Percentiles rank a stretch among this genome's conserved stretches.
Conservation (phyloP, 2,329 filamentous ascomycete species). For the Nemania abortiva region DNA sequence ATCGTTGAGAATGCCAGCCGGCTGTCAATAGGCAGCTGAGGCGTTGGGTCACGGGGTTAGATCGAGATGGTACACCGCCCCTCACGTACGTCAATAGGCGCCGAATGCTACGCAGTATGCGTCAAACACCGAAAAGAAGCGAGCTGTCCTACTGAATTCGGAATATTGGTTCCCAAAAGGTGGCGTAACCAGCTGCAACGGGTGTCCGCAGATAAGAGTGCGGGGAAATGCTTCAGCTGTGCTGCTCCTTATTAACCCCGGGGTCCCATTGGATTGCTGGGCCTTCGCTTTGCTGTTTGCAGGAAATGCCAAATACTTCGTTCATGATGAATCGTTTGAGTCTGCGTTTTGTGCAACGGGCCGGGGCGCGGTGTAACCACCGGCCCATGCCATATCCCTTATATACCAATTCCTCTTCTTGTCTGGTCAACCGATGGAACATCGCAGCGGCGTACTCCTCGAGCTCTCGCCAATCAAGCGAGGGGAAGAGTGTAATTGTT, state of each 20-base stretch:
- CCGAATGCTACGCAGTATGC: no score
- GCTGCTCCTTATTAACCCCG: background rate
- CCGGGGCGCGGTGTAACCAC: background rate
- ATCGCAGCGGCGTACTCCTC: constrained; percentile 39
- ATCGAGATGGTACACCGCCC: no score
- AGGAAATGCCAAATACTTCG: background rate
- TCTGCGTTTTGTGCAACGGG: background rate
- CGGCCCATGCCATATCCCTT: background rate
- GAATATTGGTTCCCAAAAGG: no score
- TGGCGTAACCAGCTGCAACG: background rate
- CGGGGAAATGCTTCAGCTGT: background rate
- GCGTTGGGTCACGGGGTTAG: no score
- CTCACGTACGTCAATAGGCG: no score
- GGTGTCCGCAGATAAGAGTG: background rate
- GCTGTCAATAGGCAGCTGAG: no score
- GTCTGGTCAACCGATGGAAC: background rate
- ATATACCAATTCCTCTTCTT: background rate
- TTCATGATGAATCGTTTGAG: background rate
- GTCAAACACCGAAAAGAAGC: no score
- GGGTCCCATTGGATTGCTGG: background rate
- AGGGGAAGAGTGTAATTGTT: constrained; percentile 46
- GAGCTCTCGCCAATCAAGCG: constrained; percentile 34
- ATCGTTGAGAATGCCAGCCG: no score
- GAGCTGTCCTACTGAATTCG: no score
- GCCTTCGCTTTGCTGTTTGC: background rate